Base-by-base conservation (phyloP, 2,329 filamentous ascomycete genomes). In the Huntiella decipiens region DNA sequence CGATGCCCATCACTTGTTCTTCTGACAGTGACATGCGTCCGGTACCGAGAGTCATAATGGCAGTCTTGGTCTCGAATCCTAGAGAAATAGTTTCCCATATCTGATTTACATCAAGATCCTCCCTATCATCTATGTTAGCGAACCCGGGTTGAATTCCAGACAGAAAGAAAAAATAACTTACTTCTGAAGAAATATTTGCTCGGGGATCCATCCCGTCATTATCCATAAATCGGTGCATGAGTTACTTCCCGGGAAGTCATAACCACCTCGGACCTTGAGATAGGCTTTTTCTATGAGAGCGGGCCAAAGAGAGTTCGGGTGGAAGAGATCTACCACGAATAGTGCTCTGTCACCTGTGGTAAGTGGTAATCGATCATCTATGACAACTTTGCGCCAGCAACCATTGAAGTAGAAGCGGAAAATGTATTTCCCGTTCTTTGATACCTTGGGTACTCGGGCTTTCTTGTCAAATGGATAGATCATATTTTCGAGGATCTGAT, bases 191-290 rank as follows among this genome's bases (percentile, higher is more conserved):
- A 94, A 94, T 1, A 96, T 66, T 59, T 98, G 91, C 61, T 98
- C 87, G 0, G 91, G 91, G 43, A 98, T 86, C 91, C 91, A 98
- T 28, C 91, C 88, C 0, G 82, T 93, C 46, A 98, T 63, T 1
- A 92, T 80, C 75, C 84, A 93, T 3, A 98, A 64, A 60, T 98
- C 91, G 2, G 88, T 96, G 8, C 85, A 87, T 1, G 88, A 96
- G 59, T 96, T 96, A 56, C 91, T 96, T 5, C 91, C 91, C 0
- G 91, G 88, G 53, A 98, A 98, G 56, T 98, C 87, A 58, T 98
- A 98, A 32, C 91, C 91, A 22, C 91, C 91, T 47, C 88, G 75
- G 8, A 96, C 76, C 64, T 96, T 98, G 1, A 98, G 66, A 54
- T 98, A 98, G 0, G 91, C 91, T 58, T 98, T 98, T 58, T 98